Evolutionary conservation across 202 grass and related monocot genomes (phyloP).

Genomic region (Dendrocalamus latiflorus): DNA sequence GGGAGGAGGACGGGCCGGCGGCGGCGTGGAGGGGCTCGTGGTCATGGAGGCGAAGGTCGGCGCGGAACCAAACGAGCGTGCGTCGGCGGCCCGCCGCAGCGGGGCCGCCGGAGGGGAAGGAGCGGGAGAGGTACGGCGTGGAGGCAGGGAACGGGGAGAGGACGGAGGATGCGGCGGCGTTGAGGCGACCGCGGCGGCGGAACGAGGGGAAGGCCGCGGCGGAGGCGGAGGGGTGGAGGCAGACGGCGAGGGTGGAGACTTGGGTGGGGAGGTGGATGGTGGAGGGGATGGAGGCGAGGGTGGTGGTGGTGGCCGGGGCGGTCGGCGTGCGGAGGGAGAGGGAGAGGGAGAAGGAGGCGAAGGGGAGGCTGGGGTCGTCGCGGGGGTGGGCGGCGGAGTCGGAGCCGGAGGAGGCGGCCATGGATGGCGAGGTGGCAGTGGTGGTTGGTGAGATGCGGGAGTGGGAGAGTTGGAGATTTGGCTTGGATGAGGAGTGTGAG

Average conservation of each 20-base stretch:
- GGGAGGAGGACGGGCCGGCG: constrained; percentile 51
- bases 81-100: constrained; percentile 56
- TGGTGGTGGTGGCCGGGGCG: neutral
- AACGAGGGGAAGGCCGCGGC: constrained; percentile 33
- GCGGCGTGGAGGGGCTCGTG: constrained; percentile 67
- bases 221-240: constrained; percentile 22
- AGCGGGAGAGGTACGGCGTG: constrained; percentile 45
- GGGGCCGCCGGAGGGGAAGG: constrained; percentile 39
- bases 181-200: constrained; percentile 26
- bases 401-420: constrained; percentile 25
- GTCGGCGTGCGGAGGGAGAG: constrained; percentile 42
- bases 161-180: constrained; percentile 43
- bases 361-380: constrained; percentile 37
- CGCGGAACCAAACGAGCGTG: constrained; percentile 82
- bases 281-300: constrained; percentile 41
- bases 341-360: constrained; percentile 28
- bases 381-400: constrained; percentile 22
- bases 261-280: constrained; percentile 35
- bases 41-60: constrained; percentile 85
- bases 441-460: neutral
- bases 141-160: constrained; percentile 46
- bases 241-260: constrained; percentile 45
- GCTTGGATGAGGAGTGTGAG: constrained; percentile 38
- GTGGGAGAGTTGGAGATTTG: constrained; percentile 16
- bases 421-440: neutral